Evolutionary conservation across 805 yeast genomes (phyloP).

Genomic region (Lachancea meyersii): DNA sequence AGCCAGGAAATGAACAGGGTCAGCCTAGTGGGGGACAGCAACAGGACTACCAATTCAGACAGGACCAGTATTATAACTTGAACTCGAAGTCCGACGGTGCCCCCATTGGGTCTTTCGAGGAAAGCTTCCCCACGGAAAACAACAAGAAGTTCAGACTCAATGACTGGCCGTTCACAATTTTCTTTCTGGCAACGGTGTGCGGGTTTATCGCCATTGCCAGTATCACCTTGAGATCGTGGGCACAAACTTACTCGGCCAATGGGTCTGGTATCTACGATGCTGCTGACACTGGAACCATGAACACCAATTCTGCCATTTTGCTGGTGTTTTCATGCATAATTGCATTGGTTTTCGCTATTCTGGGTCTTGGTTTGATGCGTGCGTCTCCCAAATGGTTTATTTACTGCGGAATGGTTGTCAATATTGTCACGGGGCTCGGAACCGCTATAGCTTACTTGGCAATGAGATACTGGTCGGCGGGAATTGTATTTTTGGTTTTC

Average conservation of each 20-base stretch:
- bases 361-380: slow-evolving; percentile 57
- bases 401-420: slow-evolving; percentile 58
- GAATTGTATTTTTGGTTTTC: slow-evolving; percentile 64
- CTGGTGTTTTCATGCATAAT: slow-evolving; percentile 60
- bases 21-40: slow-evolving; percentile 7
- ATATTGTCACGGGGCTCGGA: slow-evolving; percentile 63
- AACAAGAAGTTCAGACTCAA: slow-evolving; percentile 58
- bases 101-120: slow-evolving; percentile 49
- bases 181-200: slow-evolving; percentile 43
- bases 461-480: slow-evolving; percentile 70
- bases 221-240: slow-evolving; percentile 60
- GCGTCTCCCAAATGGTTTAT: slow-evolving; percentile 62
- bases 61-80: slow-evolving; percentile 26
- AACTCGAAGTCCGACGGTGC: slow-evolving; percentile 32
- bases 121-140: slow-evolving; percentile 47
- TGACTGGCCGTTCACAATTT: slow-evolving; percentile 64
- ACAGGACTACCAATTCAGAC: slow-evolving; percentile 22
- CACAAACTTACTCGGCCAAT: slow-evolving; percentile 44
- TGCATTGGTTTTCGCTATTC: slow-evolving; percentile 49
- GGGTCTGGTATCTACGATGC: slow-evolving; percentile 60
- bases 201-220: slow-evolving; percentile 71
- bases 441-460: slow-evolving; percentile 70
- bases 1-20: slow-evolving; percentile 2
- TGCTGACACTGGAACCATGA: slow-evolving; percentile 52
- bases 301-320: slow-evolving; percentile 68